Percentiles rank a stretch among this genome's conserved stretches.
Evolutionary conservation across 306 rosid species (phyloP).

Genomic region (Lagenaria siceraria): DNA sequence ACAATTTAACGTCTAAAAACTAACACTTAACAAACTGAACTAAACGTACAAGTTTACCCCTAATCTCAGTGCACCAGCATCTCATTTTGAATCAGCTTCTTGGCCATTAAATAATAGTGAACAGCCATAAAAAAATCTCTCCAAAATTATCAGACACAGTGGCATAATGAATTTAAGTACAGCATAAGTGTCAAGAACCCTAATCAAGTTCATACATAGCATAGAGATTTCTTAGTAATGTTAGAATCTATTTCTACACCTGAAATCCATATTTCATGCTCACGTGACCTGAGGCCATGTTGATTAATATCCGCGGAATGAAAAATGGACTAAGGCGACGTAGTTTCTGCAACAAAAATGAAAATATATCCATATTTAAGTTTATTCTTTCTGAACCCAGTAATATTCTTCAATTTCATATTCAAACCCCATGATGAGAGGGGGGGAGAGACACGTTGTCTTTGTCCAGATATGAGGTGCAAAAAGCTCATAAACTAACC

Average conservation of each 20-base stretch:
- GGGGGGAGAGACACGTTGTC: background rate
- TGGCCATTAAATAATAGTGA: background rate
- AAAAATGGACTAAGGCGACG: constrained; percentile 98
- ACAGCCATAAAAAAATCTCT: background rate
- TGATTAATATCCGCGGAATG: constrained; percentile 80
- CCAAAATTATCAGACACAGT: background rate
- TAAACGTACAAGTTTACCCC: background rate
- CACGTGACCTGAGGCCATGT: constrained; percentile 96
- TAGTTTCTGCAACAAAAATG: constrained; percentile 37
- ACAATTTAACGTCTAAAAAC: background rate
- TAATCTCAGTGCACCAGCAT: background rate
- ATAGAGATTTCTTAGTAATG: background rate
- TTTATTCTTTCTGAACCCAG: background rate
- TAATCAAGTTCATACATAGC: background rate
- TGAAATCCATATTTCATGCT: constrained; percentile 98
- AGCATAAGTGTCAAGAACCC: background rate
- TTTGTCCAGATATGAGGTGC: background rate
- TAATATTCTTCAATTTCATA: background rate
- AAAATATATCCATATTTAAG: background rate
- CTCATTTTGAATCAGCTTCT: background rate
- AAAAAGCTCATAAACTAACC: constrained; percentile 26
- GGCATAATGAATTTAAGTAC: background rate
- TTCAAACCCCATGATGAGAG: background rate
- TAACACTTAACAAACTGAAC: background rate
- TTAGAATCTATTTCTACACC: constrained; percentile 22